Evolutionary conservation across 768 basidiomycete genomes (phyloP).

Genomic region (Mycena latifolia): DNA sequence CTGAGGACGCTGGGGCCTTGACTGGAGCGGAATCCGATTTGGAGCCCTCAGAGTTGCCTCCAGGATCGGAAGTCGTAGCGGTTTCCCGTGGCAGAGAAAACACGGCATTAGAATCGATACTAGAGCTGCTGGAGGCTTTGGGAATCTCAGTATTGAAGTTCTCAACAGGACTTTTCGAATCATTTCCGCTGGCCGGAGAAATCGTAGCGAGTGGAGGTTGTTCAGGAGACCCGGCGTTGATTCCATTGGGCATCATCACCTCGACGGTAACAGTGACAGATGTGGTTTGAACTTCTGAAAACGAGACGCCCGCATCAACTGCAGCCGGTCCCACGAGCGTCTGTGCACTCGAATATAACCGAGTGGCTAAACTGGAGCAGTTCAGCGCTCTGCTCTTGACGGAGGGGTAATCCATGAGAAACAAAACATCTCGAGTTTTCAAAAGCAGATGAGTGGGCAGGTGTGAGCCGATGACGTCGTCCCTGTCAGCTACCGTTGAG

Average conservation of each 20-base stretch:
- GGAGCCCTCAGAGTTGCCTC: no score
- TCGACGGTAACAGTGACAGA: not conserved
- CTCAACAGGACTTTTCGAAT: no score
- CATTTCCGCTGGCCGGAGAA: not conserved
- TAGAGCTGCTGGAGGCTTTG: not conserved
- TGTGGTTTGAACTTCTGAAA: not conserved
- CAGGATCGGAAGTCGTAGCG: no score
- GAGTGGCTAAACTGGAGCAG: not conserved
- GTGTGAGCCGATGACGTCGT: not conserved
- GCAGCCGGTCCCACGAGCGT: not conserved
- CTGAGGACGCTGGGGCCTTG: no score
- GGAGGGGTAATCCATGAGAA: not conserved
- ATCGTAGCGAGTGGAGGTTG: not conserved
- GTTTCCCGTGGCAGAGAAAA: no score
- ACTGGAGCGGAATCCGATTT: no score
- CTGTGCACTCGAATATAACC: not conserved
- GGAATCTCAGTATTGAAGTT: not conserved
- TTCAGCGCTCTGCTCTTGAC: not conserved
- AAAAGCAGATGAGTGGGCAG: not conserved
- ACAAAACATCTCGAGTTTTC: not conserved
- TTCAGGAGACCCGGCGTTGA: no score
- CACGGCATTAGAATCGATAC: not conserved
- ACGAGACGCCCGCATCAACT: not conserved
- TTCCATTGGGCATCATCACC: not conserved
- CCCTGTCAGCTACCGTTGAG: not conserved